Base-by-base conservation (phyloP, 495 filamentous ascomycete genomes). In the Penicillium psychrofluorescens region DNA sequence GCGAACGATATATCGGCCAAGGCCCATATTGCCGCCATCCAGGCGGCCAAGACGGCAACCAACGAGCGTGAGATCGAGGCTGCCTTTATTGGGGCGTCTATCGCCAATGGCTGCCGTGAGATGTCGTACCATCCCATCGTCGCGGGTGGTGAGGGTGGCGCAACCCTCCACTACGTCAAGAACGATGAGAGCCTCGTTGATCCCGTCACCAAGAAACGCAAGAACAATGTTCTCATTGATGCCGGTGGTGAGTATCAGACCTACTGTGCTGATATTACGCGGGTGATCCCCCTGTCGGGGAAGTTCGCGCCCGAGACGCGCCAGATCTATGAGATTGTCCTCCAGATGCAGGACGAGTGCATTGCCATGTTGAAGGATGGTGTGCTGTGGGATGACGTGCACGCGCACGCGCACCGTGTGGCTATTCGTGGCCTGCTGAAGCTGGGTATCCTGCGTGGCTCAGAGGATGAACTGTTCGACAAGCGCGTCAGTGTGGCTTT, bases 181-280 rank as follows among this genome's bases (percentile, higher is more conserved):
- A 95, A 96, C 56, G 68, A 90, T 50, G 74, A 77, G 50, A 64
- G 78, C 1, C 62, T 92, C 38, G 38, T 49, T 11, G 66, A 74
- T 27, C 45, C 59, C 0, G 35, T 15, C 3, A 65, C 66, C 1
- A 54, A 68, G 30, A 60, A 63, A 8, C 82, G 77, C 14, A 88
- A 88, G 61, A 72, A 81, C 30, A 83, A 86, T 53, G 51, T 96
- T 6, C 72, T 95, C 28, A 68, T 96, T 11, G 90, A 96, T 64
- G 90, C 90, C 8, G 90, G 88, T 14, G 78, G 72, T 27, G 90
- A 95, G 65, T 88, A 80, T 62, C 57, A 75, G 13, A 84, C 82
- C 51, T 96, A 96, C 57, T 86, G 85, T 39, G 73, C 85, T 6
- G 90, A 96, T 64, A 86, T 96, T 46, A 95, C 90, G n/a, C 76